Percentiles rank a stretch among this genome's conserved stretches.
Evolutionary conservation across 129 eudicot species (phyloP).

Genomic region (Flaveria brownii): DNA sequence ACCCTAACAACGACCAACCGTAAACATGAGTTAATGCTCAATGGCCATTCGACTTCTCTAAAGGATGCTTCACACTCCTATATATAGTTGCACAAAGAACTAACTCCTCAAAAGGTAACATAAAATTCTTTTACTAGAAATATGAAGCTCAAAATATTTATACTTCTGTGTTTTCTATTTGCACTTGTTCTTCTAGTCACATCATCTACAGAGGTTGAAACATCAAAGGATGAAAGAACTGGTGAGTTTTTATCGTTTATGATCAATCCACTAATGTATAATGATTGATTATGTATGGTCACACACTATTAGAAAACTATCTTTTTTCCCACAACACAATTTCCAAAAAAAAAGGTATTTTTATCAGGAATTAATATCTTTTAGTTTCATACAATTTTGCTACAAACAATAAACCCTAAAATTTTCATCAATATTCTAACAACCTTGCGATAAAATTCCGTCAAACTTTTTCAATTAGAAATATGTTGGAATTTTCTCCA

Average conservation of each 20-base stretch:
- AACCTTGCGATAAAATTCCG: too few relatives aligned
- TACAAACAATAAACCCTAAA: too few relatives aligned
- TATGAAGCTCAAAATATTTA: neutral
- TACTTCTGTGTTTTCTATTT: neutral
- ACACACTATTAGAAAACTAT: too few relatives aligned
- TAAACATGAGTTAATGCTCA: neutral
- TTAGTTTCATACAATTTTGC: too few relatives aligned
- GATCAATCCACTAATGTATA: neutral
- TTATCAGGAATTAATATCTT: too few relatives aligned
- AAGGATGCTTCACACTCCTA: neutral
- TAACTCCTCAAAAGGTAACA: neutral
- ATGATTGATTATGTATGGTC: too few relatives aligned
- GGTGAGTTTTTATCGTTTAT: neutral
- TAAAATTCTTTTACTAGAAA: neutral
- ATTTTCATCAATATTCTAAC: too few relatives aligned
- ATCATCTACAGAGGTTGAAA: neutral
- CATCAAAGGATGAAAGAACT: neutral
- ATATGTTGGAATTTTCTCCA: too few relatives aligned
- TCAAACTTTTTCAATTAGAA: too few relatives aligned
- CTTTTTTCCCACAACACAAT: too few relatives aligned
- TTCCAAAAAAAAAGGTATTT: too few relatives aligned
- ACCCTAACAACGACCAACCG: slow-evolving; percentile 7
- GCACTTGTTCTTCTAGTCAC: neutral
- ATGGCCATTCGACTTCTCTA: neutral
- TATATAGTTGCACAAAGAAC: neutral